Conservation (phyloP, 2,329 filamentous ascomycete genomes). For the Aspergillus luchuensis region DNA sequence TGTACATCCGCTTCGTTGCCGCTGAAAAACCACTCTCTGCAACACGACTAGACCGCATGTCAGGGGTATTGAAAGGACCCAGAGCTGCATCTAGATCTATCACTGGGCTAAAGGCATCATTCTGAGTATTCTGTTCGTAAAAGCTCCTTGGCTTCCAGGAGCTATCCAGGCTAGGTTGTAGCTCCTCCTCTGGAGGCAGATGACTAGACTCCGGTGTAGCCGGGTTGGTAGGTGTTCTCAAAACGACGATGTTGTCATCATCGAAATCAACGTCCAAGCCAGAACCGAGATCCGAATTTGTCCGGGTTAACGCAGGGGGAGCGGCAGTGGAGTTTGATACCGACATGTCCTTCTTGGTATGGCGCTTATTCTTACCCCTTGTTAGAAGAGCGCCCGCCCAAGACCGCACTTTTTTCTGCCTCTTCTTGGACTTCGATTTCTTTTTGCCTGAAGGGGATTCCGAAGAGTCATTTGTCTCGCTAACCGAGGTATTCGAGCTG, state of each 20-base stretch:
- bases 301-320: conserved; percentile 46
- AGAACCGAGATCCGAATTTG: conserved; percentile 46
- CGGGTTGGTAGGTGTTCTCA: conserved; percentile 46
- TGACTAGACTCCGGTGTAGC: conserved; percentile 32
- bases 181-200: conserved; percentile 18
- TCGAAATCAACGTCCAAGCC: conserved; percentile 52
- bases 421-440: conserved; percentile 48
- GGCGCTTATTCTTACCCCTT: conserved; percentile 49
- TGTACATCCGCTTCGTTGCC: conserved; percentile 51
- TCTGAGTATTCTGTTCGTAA: conserved; percentile 50
- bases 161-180: conserved; percentile 33
- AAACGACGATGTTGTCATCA: conserved; percentile 51
- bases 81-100: conserved; percentile 94
- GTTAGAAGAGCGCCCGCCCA: conserved; percentile 57
- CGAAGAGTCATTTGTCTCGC: conserved; percentile 25
- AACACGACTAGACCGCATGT: conserved; percentile 38
- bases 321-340: conserved; percentile 44
- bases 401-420: conserved; percentile 73
- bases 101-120: conserved; percentile 73
- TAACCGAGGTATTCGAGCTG: conserved; percentile 34
- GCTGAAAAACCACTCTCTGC: conserved; percentile 42
- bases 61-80: conserved; percentile 80
- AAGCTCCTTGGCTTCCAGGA: conserved; percentile 49
- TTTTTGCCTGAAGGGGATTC: conserved; percentile 33
- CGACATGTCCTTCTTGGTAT: conserved; percentile 44